Percentiles rank a stretch among this genome's conserved stretches.
These are phyloP conservation scores for Raffaelea arxii DNA, from an alignment of 2,329 filamentous ascomycete genomes.

Conservation along the genomic window DNA sequence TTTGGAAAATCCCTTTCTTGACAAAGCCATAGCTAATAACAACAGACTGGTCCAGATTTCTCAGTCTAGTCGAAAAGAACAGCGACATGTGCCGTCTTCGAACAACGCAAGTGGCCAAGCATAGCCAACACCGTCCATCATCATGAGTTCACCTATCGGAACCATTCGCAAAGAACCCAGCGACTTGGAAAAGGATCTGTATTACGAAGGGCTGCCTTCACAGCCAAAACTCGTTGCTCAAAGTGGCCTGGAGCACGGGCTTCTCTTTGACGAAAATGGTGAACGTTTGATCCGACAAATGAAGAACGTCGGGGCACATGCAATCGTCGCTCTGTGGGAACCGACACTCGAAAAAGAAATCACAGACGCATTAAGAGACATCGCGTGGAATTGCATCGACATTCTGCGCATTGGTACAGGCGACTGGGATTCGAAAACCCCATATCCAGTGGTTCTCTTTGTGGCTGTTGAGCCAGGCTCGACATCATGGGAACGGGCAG, in stretches of 20 bases:
- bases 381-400: neutral
- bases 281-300: neutral
- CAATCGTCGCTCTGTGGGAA: neutral
- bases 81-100: too few species aligned
- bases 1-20: too few species aligned
- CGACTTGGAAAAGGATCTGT: neutral
- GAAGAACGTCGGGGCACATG: neutral
- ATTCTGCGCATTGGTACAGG: neutral
- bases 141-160: neutral
- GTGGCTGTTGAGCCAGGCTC: neutral
- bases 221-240: neutral
- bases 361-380: neutral
- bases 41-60: too few species aligned
- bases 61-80: too few species aligned
- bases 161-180: neutral
- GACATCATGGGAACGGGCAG: neutral
- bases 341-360: neutral
- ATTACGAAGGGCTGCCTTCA: neutral
- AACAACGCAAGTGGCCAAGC: too few species aligned
- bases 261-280: neutral
- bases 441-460: neutral
- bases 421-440: neutral
- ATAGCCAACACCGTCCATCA: neutral
- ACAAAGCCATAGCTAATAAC: too few species aligned
- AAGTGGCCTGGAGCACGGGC: neutral